These are phyloP conservation scores for Limonium bicolor DNA, from an alignment of 148 eudicot genomes.

Conservation along the genomic window DNA sequence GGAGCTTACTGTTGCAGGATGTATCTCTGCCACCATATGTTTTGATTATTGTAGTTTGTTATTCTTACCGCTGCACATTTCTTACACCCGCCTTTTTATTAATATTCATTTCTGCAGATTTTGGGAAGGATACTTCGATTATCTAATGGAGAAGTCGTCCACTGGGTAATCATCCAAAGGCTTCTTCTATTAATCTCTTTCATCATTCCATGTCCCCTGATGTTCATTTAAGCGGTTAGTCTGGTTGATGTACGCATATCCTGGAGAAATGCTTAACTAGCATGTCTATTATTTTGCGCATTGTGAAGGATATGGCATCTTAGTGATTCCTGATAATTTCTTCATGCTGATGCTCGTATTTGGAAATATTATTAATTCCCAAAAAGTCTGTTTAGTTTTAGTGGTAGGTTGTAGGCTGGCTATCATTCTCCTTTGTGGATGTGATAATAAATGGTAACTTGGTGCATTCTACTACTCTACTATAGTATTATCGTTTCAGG, in stretches of 20 bases:
- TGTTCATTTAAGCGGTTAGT: not conserved
- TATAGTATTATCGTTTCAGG: too few species aligned
- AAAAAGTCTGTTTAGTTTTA: too few species aligned
- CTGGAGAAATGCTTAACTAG: not conserved
- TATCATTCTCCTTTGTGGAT: too few species aligned
- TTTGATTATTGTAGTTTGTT: not conserved
- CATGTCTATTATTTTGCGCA: not conserved
- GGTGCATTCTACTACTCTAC: too few species aligned
- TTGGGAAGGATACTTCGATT: conserved; percentile 96
- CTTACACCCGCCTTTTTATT: not conserved
- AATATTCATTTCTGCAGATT: conserved; percentile 32
- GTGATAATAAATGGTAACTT: too few species aligned
- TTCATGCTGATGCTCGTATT: too few species aligned
- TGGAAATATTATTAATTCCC: too few species aligned
- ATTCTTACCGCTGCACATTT: not conserved
- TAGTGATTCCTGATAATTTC: too few species aligned
- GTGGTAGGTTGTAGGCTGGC: too few species aligned
- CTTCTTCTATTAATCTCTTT: not conserved
- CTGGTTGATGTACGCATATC: not conserved
- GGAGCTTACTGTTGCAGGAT: too few species aligned
- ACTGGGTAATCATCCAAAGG: conserved; percentile 65
- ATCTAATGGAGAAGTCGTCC: conserved; percentile 80
- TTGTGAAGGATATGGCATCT: too few species aligned
- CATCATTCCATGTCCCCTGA: not conserved
- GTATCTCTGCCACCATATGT: too few species aligned